Evolutionary conservation across 176 grass and related monocot genomes (phyloP), one percentile per base, ranked within the genome.

Genomic region (Lolium rigidum): DNA sequence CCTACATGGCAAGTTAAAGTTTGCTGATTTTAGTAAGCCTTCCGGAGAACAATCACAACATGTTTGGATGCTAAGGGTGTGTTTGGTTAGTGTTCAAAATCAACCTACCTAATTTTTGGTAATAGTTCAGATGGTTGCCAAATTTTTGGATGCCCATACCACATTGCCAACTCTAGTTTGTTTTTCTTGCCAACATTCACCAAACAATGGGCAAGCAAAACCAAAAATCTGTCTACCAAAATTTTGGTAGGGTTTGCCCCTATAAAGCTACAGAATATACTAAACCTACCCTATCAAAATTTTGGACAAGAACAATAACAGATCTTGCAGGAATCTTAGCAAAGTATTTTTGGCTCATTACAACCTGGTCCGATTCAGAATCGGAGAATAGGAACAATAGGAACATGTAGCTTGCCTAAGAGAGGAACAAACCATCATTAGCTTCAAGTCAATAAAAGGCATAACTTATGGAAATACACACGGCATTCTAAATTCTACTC

Each of bases 41-140:
- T 75, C 58, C 49, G 57, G 58, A 54, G 17, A 84, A 38, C 43
- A 84, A 76, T 50, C 82, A 37, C n/a, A 84, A 65, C 44, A 51
- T 4, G 48, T 22, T 70, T 7, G 17, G 55, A 79, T 47, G 61
- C 51, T 69, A 83, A n/a, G 37, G 20, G 39, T 10, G 1, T 46
- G 38, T 12, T 22, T 70, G 38, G 68, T 71, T 13, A 20, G 68
- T 71, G 39, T 71, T 11, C 46, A 71, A 71, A 71, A 71, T 18
- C 39, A 70, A 22, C 39, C 4, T 71, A 46, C 39, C 39, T 5
- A 11, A 6, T 2, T 44, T 70, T 44, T 44, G 46, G 46, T 51
- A 28, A 51, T 35, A 51, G 14, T 74, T 51, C 28, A 28, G 7
- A 74, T 74, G 21, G 46, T 15, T 74, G 22, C 71, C 70, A 74